Base-by-base conservation (phyloP, 2,329 filamentous ascomycete genomes). In the Hortaea sp. region DNA sequence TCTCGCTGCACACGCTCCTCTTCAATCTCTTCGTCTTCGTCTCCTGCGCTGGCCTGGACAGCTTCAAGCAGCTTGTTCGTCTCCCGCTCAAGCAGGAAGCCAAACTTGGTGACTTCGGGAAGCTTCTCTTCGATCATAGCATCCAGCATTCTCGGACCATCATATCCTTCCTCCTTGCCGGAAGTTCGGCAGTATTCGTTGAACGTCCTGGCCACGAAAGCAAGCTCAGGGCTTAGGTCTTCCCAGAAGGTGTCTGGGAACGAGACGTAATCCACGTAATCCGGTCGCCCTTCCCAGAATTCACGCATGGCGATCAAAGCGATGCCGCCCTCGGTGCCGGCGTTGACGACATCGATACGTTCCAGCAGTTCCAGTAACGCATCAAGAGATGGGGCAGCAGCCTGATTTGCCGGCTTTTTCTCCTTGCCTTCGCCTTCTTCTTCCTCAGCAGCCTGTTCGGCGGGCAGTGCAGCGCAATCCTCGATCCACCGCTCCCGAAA, bases 401-500 rank as follows among this genome's bases (percentile, higher is more conserved):
- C 74, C 45, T 63, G 61, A 32, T 60, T 59, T 11, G 54, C 50
- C 41, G 57, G 66, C 41, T 73, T 71, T 6, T 75, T 56, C 20
- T 54, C 47, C 49, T 58, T 66, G 4, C 75, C 73, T 5, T 75
- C 73, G 41, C 75, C 75, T 29, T 76, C 77, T 11, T 58, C 57
- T 11, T 68, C 68, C 6, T 75, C 72, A 42, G 76, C 75, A 31
- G 75, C 76, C 35, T 79, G 78, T 12, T 74, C 72, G 34, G 81
- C 76, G 6, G 75, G 71, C 1, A 77, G 73, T 2, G 83, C 83
- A 5, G 85, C 88, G 57, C 89, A 95, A 60, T 97, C 88, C 61
- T 97, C 90, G 50, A 98, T 90, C 92, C 92, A 98, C n/a, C 88
- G 80, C 61, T 95, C 89, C 50, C 85, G 81, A 69, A 98, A 98